These are phyloP conservation scores for Monosporozyma aquatica DNA, from an alignment of 805 yeast species.

Conservation along the genomic window DNA sequence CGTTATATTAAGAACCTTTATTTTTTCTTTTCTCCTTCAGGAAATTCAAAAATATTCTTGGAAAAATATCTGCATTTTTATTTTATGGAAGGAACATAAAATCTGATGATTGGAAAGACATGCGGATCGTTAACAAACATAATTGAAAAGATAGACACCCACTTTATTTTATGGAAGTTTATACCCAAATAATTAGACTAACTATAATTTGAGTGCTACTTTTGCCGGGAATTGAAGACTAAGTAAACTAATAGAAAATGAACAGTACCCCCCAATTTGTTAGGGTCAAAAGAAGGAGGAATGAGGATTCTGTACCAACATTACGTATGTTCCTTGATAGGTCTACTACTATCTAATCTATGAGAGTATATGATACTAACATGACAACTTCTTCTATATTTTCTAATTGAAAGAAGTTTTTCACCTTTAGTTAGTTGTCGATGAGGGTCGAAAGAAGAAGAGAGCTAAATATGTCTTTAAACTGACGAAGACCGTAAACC, in stretches of 20 bases:
- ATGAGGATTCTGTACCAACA: constrained; percentile 84
- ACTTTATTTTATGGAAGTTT: too few relatives aligned
- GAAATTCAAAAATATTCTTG: too few relatives aligned
- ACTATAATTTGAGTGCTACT: too few relatives aligned
- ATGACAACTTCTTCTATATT: background rate
- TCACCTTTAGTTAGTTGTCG: constrained; percentile 22
- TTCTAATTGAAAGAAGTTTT: background rate
- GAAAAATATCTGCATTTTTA: too few relatives aligned
- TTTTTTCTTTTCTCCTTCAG: too few relatives aligned
- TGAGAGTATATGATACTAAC: background rate
- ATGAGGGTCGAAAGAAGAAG: constrained; percentile 29
- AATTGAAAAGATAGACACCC: too few relatives aligned
- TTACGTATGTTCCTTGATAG: constrained; percentile 32
- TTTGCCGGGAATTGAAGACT: too few relatives aligned
- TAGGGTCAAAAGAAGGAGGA: constrained; percentile 77
- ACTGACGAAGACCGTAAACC: constrained; percentile 40
- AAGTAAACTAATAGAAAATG: constrained; percentile 1
- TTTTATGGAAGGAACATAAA: too few relatives aligned
- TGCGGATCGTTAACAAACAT: too few relatives aligned
- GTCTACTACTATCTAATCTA: background rate
- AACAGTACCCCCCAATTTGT: constrained; percentile 47
- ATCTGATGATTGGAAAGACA: too few relatives aligned
- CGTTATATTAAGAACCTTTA: too few relatives aligned
- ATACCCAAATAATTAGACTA: background rate
- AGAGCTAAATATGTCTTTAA: constrained; percentile 35